Base-by-base conservation (phyloP, 331 rosid genomes). In the Malus hybrid region DNA sequence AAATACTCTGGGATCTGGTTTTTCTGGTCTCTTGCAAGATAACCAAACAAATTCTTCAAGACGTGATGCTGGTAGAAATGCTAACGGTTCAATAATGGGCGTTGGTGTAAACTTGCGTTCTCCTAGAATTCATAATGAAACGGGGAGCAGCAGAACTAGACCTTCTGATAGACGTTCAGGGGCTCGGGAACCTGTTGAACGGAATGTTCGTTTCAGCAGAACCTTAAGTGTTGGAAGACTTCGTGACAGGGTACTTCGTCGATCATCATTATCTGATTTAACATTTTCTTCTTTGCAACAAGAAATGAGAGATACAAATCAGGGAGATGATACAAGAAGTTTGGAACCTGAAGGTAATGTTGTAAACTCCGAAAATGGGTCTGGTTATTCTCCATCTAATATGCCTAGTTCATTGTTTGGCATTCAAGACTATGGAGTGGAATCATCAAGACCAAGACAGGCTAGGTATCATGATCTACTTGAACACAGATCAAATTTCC, bases 161-260 rank as follows among this genome's bases (percentile, higher is more conserved):
- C 79, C 79, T 64, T 75, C 67, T 44, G 97, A 87, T 73, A 84
- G 94, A 66, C 82, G 84, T 56, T 80, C 79, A 79, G 98, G 89
- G 67, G 77, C 82, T 79, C 90, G 93, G 71, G 98, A 92, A 82
- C 99, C 98, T 63, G 89, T 83, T 71, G 99, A 95, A 8, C 88
- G 88, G 42, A 95, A 92, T 86, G 96, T 93, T 78, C 97, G 87
- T 73, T 95, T 92, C 81, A 95, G 98, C 83, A 86, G 99, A 72
- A 95, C 99, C 36, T 80, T 95, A 34, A 95, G 99, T 78, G 99
- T 95, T 78, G 99, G 99, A 80, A 92, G 99, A 81, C 99, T 95
- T 81, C 97, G 99, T n/a, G 98, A 95, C 78, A 95, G 98, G 78
- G 98, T 95, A 73, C 99, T 92, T 70, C 96, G 97, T 46, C 88